Percentiles rank a stretch among this genome's conserved stretches.
Conservation (phyloP, 352 stramenopile species). For the Peronospora farinosa region DNA sequence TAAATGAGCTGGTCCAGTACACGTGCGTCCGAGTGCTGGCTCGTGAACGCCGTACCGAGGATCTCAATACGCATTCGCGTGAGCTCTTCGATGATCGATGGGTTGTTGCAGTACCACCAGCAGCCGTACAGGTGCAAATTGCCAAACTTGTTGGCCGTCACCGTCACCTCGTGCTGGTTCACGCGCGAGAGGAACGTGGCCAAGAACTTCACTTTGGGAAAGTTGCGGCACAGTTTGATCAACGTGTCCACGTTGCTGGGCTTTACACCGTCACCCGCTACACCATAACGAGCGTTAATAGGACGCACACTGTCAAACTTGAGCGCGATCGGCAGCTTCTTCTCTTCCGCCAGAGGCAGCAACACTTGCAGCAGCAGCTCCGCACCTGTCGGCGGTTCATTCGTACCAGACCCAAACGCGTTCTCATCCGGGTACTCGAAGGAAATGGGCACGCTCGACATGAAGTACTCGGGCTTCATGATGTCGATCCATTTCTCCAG, state of each 20-base stretch:
- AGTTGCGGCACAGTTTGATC: conserved; percentile 76
- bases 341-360: conserved; percentile 83
- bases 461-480: conserved; percentile 91
- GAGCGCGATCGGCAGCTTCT: conserved; percentile 87
- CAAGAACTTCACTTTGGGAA: conserved; percentile 90
- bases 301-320: conserved; percentile 90
- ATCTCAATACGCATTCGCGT: conserved; percentile 91
- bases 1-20: conserved; percentile 93
- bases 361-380: conserved; percentile 85
- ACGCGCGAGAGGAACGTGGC: conserved; percentile 91
- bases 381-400: conserved; percentile 34
- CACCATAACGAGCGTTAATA: conserved; percentile 75
- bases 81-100: conserved; percentile 87
- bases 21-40: conserved; percentile 90
- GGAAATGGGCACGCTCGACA: conserved; percentile 90
- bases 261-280: conserved; percentile 89
- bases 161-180: conserved; percentile 92
- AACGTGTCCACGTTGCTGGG: conserved; percentile 84
- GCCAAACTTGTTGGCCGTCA: conserved; percentile 91
- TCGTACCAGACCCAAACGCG: conserved; percentile 7
- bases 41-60: conserved; percentile 90
- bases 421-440: conserved; percentile 67
- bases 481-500: conserved; percentile 88
- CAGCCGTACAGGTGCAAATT: conserved; percentile 93
- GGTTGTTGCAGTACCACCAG: conserved; percentile 96